A percentile compares a stretch with the other conserved stretches of the same genome.
phyloP scores from a whole-genome alignment of 2,329 filamentous ascomycete genomes.

The Meredithiella fracta region DNA sequence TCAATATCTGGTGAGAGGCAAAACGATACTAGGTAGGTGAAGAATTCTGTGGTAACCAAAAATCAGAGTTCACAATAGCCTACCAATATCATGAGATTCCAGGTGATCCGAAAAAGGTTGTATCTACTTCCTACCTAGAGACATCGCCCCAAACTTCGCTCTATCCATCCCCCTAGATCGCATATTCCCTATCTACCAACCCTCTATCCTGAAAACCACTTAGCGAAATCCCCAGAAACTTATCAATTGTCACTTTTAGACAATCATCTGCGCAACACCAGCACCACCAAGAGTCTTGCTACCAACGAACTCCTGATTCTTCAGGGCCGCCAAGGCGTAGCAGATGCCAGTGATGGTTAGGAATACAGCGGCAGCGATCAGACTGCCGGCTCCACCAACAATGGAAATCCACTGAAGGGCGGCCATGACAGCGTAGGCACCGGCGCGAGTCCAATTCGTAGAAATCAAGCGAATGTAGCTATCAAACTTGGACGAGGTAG shows the following conservation, averaged over 20 bases:
- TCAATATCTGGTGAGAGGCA: background rate
- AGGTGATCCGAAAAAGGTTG: no score
- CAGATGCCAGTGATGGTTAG: constrained; percentile 61
- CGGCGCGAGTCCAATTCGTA: constrained; percentile 92
- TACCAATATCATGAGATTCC: no score
- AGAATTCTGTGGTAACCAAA: background rate
- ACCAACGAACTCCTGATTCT: constrained; percentile 71
- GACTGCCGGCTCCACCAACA: constrained; percentile 43
- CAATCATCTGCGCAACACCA: constrained; percentile 95
- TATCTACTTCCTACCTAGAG: no score
- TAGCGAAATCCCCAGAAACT: background rate
- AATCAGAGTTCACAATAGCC: no score
- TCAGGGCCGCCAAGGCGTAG: constrained; percentile 64
- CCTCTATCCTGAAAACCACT: no score
- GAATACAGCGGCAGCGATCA: constrained; percentile 77
- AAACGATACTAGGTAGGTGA: background rate
- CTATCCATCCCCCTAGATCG: no score
- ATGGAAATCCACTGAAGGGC: constrained; percentile 72
- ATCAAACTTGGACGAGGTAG: constrained; percentile 82
- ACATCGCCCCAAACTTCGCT: no score
- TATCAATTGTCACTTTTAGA: constrained; percentile 34
- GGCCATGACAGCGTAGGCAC: constrained; percentile 68
- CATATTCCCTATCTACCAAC: no score
- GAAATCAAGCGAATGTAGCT: constrained; percentile 77
- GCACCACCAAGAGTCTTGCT: constrained; percentile 94